Evolutionary conservation across 2,329 filamentous ascomycete species (phyloP).

Genomic region (Dactylonectria estremocensis): DNA sequence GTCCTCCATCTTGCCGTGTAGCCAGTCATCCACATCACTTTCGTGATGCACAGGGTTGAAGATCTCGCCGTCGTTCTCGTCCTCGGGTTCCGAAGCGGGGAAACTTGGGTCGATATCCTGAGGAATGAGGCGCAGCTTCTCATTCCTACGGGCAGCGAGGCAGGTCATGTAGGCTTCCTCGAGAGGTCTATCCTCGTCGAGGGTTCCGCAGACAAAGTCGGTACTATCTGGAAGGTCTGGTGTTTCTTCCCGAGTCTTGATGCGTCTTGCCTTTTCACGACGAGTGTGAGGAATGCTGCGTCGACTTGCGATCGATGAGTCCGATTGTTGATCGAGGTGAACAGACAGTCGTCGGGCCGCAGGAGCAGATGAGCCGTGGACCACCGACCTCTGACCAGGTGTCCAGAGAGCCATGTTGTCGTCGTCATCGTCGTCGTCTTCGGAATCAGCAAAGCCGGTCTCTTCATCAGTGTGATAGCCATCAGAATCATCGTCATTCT

Average conservation of each 20-base stretch:
- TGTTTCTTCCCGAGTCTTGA: slow-evolving; percentile 63
- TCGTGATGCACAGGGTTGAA: slow-evolving; percentile 71
- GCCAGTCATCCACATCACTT: slow-evolving; percentile 78
- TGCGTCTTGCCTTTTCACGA: slow-evolving; percentile 45
- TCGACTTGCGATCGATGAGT: slow-evolving; percentile 71
- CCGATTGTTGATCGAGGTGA: slow-evolving; percentile 65
- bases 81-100: slow-evolving; percentile 92
- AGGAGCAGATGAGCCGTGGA: slow-evolving; percentile 55
- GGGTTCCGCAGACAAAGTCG: slow-evolving; percentile 98
- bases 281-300: slow-evolving; percentile 56
- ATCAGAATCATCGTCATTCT: slow-evolving; percentile 72
- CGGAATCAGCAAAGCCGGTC: slow-evolving; percentile 77
- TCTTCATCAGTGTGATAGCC: slow-evolving; percentile 84
- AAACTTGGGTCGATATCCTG: slow-evolving; percentile 99
- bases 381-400: slow-evolving; percentile 58
- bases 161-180: slow-evolving; percentile 94
- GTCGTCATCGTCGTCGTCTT: slow-evolving; percentile 79
- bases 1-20: slow-evolving; percentile 81
- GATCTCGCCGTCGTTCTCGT: slow-evolving; percentile 82
- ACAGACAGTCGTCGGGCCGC: slow-evolving; percentile 55
- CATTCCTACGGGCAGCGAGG: slow-evolving; percentile 83
- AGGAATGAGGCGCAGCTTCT: slow-evolving; percentile 87
- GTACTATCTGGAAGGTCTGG: slow-evolving; percentile 96
- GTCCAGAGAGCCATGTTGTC: slow-evolving; percentile 74
- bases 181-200: slow-evolving; percentile 95